These are phyloP conservation scores for Lactarius sanguifluus DNA, from an alignment of 768 basidiomycete species.

Conservation along the genomic window DNA sequence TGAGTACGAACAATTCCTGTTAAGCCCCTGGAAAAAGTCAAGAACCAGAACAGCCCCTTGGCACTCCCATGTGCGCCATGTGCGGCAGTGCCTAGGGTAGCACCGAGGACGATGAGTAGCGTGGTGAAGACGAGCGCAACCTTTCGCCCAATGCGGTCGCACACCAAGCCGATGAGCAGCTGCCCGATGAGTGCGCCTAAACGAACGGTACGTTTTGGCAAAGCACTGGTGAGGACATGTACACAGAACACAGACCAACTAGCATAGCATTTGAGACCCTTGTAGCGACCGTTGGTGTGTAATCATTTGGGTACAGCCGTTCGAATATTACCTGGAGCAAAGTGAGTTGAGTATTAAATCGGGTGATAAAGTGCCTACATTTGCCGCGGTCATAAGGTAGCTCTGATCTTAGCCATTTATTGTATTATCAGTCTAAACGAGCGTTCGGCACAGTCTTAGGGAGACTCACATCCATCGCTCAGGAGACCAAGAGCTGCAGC, in stretches of 20 bases:
- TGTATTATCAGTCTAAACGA: constrained; percentile 11
- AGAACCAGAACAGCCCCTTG: constrained; percentile 68
- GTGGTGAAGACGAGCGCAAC: constrained; percentile 69
- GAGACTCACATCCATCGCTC: constrained; percentile 54
- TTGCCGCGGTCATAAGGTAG: constrained; percentile 67
- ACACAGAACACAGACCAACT: constrained; percentile 48
- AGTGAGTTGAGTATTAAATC: constrained; percentile 21
- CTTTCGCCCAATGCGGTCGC: constrained; percentile 71
- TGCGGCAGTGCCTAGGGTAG: constrained; percentile 65
- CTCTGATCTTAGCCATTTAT: constrained; percentile 52
- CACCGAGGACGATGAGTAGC: constrained; percentile 64
- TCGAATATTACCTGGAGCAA: constrained; percentile 59
- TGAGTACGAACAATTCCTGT: constrained; percentile 56
- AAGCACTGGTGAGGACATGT: neutral
- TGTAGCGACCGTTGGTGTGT: constrained; percentile 62
- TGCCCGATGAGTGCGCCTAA: constrained; percentile 63
- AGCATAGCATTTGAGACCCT: constrained; percentile 69
- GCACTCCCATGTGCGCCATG: constrained; percentile 57
- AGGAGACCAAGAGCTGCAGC: constrained; percentile 66
- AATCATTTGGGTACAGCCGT: constrained; percentile 57
- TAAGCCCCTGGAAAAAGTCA: constrained; percentile 69
- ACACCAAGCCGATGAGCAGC: constrained; percentile 62
- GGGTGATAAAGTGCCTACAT: constrained; percentile 40
- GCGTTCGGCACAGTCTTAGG: constrained; percentile 3
- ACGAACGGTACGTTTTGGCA: constrained; percentile 15